phyloP scores from a whole-genome alignment of 2,329 filamentous ascomycete species.

The Fusarium poae region DNA sequence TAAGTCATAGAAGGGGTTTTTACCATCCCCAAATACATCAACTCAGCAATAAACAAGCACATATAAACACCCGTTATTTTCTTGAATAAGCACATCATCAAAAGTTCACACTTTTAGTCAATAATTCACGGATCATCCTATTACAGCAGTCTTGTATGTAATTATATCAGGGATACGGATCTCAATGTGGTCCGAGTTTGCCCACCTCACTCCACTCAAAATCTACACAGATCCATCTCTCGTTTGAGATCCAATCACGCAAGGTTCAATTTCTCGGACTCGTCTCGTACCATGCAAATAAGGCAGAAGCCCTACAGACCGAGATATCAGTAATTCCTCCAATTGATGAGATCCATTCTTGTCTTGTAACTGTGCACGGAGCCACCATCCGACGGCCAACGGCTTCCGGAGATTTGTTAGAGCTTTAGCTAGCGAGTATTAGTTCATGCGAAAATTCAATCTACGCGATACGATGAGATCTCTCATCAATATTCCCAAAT shows the following conservation, averaged over 20 bases:
- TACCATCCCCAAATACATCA: too few species aligned
- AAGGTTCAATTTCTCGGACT: neutral
- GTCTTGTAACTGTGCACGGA: neutral
- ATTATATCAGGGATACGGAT: neutral
- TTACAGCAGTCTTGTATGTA: neutral
- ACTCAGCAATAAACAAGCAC: too few species aligned
- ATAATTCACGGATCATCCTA: neutral
- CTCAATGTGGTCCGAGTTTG: neutral
- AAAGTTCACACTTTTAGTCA: neutral
- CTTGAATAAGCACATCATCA: neutral
- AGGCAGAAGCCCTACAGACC: neutral
- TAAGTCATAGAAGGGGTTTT: too few species aligned
- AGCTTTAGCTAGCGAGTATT: neutral
- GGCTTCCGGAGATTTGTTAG: neutral
- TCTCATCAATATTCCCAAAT: rapidly evolving
- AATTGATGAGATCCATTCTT: neutral
- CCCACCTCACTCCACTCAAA: neutral
- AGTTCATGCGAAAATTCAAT: neutral
- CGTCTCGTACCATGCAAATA: neutral
- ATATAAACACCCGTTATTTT: neutral
- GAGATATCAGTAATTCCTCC: neutral
- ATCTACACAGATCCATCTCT: neutral
- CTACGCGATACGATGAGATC: neutral
- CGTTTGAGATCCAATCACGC: neutral
- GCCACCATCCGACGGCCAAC: neutral